phyloP scores from a whole-genome alignment of 2,329 filamentous ascomycete species.

The Myrmaecium sp. region DNA sequence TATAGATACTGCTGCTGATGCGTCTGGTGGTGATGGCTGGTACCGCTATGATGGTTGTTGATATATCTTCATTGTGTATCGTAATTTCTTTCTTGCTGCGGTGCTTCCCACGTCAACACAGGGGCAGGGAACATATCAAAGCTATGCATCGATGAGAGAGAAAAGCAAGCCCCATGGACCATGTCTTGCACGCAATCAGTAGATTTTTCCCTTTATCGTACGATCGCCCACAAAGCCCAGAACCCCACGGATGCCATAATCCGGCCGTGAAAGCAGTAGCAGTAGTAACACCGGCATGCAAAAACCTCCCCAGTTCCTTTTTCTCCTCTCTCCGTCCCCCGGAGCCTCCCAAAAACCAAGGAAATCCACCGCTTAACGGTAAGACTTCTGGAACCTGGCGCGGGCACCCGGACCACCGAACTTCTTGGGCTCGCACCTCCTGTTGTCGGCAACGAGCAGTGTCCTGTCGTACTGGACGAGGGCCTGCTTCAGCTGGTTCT shows the following conservation, averaged over 20 bases:
- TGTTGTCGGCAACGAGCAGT: constrained; percentile 97
- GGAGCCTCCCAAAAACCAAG: constrained; percentile 2
- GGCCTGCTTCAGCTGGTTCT: constrained; percentile 97
- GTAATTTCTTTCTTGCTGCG: too few relatives aligned
- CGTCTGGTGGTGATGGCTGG: too few relatives aligned
- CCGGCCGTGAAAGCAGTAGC: too few relatives aligned
- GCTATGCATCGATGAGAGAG: too few relatives aligned
- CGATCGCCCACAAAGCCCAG: constrained; percentile 10
- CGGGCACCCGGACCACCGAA: constrained; percentile 86
- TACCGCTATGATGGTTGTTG: too few relatives aligned
- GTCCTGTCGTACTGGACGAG: constrained; percentile 93
- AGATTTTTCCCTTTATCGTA: constrained; percentile 21
- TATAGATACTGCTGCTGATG: too few relatives aligned
- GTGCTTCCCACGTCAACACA: too few relatives aligned
- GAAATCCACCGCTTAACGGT: constrained; percentile 54
- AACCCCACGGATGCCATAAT: constrained; percentile 4
- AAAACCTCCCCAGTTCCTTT: constrained; percentile 4
- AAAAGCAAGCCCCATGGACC: constrained; percentile 2
- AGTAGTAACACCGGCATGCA: constrained; percentile 4
- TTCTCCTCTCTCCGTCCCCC: constrained; percentile 2
- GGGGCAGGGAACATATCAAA: too few relatives aligned
- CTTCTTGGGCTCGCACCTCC: constrained; percentile 99
- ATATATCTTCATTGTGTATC: too few relatives aligned
- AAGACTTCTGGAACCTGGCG: constrained; percentile 96
- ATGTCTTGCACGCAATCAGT: constrained; percentile 18